Percentiles rank a stretch among this genome's conserved stretches.
These are phyloP conservation scores for Gossypium bickii DNA, from an alignment of 345 rosid genomes.

Conservation along the genomic window DNA sequence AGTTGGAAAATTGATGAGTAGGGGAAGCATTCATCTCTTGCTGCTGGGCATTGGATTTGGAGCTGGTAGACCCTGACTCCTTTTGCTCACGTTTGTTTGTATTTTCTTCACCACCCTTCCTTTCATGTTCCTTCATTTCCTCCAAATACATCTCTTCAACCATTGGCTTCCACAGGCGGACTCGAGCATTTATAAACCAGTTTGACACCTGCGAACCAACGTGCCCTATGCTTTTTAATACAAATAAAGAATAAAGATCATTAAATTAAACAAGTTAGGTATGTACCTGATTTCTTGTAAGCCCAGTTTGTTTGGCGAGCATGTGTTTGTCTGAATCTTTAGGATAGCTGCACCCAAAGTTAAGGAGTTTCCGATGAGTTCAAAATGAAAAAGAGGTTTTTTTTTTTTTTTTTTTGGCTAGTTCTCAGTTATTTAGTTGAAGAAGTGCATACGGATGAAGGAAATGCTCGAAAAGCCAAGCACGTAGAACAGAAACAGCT, in stretches of 20 bases:
- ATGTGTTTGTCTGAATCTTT: slow-evolving; percentile 72
- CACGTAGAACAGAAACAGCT: slow-evolving; percentile 65
- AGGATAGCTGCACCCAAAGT: slow-evolving; percentile 48
- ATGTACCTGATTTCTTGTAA: slow-evolving; percentile 71
- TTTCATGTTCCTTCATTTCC: slow-evolving; percentile 46
- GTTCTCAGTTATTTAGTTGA: not conserved
- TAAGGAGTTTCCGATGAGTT: too few species aligned
- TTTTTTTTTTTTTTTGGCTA: not conserved
- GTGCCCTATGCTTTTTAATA: too few species aligned
- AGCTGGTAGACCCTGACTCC: slow-evolving; percentile 11
- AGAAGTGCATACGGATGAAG: slow-evolving; percentile 66
- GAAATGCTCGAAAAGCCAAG: slow-evolving; percentile 88
- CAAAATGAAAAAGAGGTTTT: not conserved
- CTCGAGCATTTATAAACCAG: slow-evolving; percentile 83
- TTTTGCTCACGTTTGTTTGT: slow-evolving; percentile 19
- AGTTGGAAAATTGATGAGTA: slow-evolving; percentile 22
- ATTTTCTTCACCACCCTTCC: slow-evolving; percentile 19
- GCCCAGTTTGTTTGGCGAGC: slow-evolving; percentile 83
- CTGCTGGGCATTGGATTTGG: not conserved
- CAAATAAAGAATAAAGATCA: too few species aligned
- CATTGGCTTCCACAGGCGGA: slow-evolving; percentile 89
- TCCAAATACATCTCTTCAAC: slow-evolving; percentile 75
- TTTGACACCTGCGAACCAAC: slow-evolving; percentile 44
- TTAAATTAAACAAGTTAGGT: too few species aligned
- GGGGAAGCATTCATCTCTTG: slow-evolving; percentile 17